Conservation (phyloP, 2,329 filamentous ascomycete species). For the Coniella vitis region DNA sequence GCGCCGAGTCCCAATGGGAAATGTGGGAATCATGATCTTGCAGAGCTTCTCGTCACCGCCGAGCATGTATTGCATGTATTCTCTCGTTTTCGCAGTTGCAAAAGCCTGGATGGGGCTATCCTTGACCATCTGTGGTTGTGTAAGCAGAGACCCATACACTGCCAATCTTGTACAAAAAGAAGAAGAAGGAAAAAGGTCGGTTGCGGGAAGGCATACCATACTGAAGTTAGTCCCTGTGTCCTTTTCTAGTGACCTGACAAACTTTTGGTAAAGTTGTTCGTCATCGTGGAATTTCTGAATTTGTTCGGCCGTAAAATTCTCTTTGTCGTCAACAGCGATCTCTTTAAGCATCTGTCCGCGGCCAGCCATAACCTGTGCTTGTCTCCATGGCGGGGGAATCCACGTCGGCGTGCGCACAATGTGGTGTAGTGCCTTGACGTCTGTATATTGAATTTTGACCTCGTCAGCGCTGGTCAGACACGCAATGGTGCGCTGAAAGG, state of each 20-base stretch:
- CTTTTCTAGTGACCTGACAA: conserved; percentile 39
- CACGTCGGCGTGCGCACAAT: conserved; percentile 36
- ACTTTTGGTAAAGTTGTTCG: conserved; percentile 37
- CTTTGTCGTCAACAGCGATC: conserved; percentile 35
- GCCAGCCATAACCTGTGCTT: conserved; percentile 32
- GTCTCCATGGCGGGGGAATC: conserved; percentile 30
- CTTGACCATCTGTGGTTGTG: conserved; percentile 28
- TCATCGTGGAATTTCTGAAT: conserved; percentile 41
- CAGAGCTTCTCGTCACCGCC: conserved; percentile 43
- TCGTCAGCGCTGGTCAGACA: background rate
- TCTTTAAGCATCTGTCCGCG: conserved; percentile 28
- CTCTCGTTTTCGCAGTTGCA: conserved; percentile 32
- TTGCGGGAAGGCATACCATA: conserved; percentile 25
- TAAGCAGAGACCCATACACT: conserved; percentile 1
- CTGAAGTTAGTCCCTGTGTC: conserved; percentile 38
- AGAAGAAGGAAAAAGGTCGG: background rate
- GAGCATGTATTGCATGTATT: conserved; percentile 42
- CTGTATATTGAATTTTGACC: conserved; percentile 8
- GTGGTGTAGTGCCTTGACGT: conserved; percentile 30
- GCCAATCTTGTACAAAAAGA: too few species aligned
- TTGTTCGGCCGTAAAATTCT: conserved; percentile 36
- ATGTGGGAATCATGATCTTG: conserved; percentile 43
- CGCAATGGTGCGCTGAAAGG: background rate
- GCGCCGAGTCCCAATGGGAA: conserved; percentile 40
- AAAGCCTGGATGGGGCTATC: conserved; percentile 34